Evolutionary conservation across 1,284 basidiomycete species (phyloP).

Genomic region (Ceratobasidium sp.): DNA sequence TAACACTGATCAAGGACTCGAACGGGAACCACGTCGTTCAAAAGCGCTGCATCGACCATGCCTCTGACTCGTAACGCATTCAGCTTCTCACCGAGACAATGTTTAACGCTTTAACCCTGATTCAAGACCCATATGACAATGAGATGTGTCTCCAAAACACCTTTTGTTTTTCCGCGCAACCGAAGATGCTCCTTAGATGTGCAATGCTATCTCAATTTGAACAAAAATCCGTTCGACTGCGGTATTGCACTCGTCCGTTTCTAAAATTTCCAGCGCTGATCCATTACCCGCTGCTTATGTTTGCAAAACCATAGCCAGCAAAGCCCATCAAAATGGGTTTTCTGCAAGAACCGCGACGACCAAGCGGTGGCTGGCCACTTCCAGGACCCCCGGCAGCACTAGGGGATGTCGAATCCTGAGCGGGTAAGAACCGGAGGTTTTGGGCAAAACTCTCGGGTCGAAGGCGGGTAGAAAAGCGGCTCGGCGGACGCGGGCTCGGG

Average conservation of each 20-base stretch:
- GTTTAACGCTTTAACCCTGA: constrained; percentile 96
- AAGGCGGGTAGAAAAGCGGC: too few species aligned
- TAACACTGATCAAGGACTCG: constrained; percentile 99
- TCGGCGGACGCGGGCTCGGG: too few species aligned
- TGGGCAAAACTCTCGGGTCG: too few species aligned
- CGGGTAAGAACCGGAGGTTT: too few species aligned
- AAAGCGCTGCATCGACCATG: constrained; percentile 99
- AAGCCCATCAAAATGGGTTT: constrained; percentile 48
- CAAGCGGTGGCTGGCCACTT: constrained; percentile 46
- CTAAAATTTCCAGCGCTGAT: constrained; percentile 32
- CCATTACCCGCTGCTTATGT: constrained; percentile 47
- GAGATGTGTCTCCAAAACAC: constrained; percentile 70
- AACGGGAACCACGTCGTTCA: constrained; percentile 99
- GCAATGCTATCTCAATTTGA: constrained; percentile 97
- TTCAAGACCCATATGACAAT: constrained; percentile 99
- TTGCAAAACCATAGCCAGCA: constrained; percentile 49
- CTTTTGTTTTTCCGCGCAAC: constrained; percentile 19
- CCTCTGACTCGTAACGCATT: constrained; percentile 93
- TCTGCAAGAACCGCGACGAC: constrained; percentile 35
- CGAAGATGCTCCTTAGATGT: constrained; percentile 72
- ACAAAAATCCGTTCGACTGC: constrained; percentile 98
- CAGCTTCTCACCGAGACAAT: constrained; percentile 99
- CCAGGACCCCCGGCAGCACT: too few species aligned
- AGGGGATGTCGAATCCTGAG: too few species aligned
- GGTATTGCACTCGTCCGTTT: constrained; percentile 82